phyloP scores from a whole-genome alignment of 2,329 filamentous ascomycete species.

The Thielaviopsis populi region DNA sequence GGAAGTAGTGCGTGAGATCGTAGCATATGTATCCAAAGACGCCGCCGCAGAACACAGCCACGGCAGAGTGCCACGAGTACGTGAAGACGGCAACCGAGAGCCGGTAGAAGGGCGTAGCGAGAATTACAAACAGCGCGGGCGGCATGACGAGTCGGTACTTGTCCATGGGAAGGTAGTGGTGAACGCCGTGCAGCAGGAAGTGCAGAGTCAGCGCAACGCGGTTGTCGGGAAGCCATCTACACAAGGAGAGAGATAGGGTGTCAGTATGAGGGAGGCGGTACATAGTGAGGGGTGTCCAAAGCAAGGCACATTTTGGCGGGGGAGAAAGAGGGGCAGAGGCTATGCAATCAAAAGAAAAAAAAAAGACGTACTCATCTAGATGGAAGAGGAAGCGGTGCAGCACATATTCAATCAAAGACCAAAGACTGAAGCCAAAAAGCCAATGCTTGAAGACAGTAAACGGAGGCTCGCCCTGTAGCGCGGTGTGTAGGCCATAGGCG shows the following conservation, averaged over 20 bases:
- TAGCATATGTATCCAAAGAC: conserved; percentile 95
- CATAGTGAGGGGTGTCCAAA: too few species aligned
- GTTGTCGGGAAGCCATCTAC: conserved; percentile 78
- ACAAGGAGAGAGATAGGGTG: conserved; percentile 1
- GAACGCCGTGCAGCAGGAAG: conserved; percentile 90
- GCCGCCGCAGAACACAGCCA: conserved; percentile 70
- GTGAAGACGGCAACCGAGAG: conserved; percentile 69
- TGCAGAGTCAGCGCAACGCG: conserved; percentile 72
- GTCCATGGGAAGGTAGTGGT: conserved; percentile 99
- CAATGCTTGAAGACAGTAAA: conserved; percentile 45
- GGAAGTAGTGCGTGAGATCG: conserved; percentile 95
- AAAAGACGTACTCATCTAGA: conserved; percentile 59
- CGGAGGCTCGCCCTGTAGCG: conserved; percentile 39
- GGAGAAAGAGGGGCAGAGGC: not conserved
- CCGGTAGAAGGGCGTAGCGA: conserved; percentile 85
- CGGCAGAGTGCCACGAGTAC: conserved; percentile 71
- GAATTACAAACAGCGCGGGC: conserved; percentile 65
- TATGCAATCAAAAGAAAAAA: conserved; percentile 18
- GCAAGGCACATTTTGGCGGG: not conserved
- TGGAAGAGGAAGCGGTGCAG: conserved; percentile 90
- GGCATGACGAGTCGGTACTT: conserved; percentile 96
- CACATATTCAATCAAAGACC: conserved; percentile 81
- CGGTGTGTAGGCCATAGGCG: conserved; percentile 53
- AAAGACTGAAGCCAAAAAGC: conserved; percentile 55
- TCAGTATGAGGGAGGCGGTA: conserved; percentile 22